phyloP scores from a whole-genome alignment of 2,329 filamentous ascomycete species.

The Arthroderma sp. region DNA sequence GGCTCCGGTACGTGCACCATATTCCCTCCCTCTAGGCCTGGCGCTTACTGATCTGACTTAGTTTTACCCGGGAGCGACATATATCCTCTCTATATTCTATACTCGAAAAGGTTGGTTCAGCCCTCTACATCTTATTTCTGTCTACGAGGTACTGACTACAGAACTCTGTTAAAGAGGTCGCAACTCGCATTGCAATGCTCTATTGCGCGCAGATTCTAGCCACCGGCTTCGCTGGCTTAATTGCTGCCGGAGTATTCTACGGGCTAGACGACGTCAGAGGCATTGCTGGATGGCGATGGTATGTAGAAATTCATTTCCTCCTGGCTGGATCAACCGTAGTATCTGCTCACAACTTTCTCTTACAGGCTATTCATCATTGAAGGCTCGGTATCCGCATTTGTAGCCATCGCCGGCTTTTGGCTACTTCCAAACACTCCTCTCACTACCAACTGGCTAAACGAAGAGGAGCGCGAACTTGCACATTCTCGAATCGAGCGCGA shows the following conservation, averaged over 20 bases:
- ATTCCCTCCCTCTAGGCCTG: conserved; percentile 1
- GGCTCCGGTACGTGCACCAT: conserved; percentile 16
- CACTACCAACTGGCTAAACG: conserved; percentile 11
- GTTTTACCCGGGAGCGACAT: conserved; percentile 50
- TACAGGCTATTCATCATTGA: conserved; percentile 13
- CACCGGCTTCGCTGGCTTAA: conserved; percentile 12
- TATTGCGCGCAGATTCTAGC: conserved; percentile 12
- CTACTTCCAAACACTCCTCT: conserved; percentile 11
- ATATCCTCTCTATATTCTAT: conserved; percentile 55
- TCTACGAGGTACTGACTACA: background rate
- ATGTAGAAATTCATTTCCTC: conserved; percentile 27
- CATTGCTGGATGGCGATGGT: conserved; percentile 36
- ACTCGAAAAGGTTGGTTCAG: conserved; percentile 44
- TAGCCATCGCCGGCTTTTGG: conserved; percentile 11
- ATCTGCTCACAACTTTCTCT: background rate
- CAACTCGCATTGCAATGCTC: conserved; percentile 11
- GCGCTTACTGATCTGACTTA: conserved; percentile 1
- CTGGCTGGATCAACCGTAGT: background rate
- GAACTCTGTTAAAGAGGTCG: conserved; percentile 16
- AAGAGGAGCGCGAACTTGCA: conserved; percentile 28
- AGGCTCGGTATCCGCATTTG: conserved; percentile 8
- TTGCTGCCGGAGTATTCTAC: conserved; percentile 14
- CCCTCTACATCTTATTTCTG: conserved; percentile 9
- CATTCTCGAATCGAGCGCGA: conserved; percentile 38
- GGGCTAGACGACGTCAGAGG: conserved; percentile 19